A percentile compares a stretch with the other conserved stretches of the same genome.
phyloP scores from a whole-genome alignment of 2,329 filamentous ascomycete genomes.

The Lecanicillium sp. region DNA sequence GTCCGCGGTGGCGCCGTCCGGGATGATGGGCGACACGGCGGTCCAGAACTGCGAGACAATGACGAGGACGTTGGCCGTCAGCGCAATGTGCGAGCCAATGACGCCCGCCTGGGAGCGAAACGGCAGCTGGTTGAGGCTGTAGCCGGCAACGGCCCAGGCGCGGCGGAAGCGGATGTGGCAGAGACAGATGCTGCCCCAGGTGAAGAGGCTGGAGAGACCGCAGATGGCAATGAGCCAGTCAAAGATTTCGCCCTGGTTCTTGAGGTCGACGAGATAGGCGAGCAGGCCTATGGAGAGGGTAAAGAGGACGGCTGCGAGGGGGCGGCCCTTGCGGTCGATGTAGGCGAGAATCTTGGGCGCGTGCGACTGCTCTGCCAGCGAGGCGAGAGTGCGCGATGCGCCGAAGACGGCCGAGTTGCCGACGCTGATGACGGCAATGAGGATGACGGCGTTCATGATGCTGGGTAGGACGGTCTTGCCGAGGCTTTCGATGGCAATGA shows the following conservation, averaged over 20 bases:
- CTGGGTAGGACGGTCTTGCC: conserved; percentile 35
- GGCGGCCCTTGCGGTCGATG: conserved; percentile 42
- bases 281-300: conserved; percentile 36
- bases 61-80: conserved; percentile 61
- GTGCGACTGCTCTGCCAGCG: conserved; percentile 42
- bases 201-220: conserved; percentile 53
- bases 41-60: conserved; percentile 72
- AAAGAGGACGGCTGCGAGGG: conserved; percentile 33
- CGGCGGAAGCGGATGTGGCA: conserved; percentile 74
- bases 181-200: conserved; percentile 69
- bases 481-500: conserved; percentile 38
- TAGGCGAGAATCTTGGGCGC: conserved; percentile 43
- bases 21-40: conserved; percentile 27
- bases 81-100: conserved; percentile 66
- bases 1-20: background rate
- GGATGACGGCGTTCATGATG: conserved; percentile 44
- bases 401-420: conserved; percentile 45
- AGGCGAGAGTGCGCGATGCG: conserved; percentile 43
- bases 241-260: conserved; percentile 42
- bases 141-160: conserved; percentile 31
- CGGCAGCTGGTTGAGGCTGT: conserved; percentile 60
- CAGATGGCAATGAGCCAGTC: conserved; percentile 57
- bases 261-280: conserved; percentile 33
- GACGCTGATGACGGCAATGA: conserved; percentile 43
- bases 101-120: conserved; percentile 67